A percentile compares a stretch with the other conserved stretches of the same genome.
Conservation (phyloP, 441 rosid species). For the Populus hybrid region DNA sequence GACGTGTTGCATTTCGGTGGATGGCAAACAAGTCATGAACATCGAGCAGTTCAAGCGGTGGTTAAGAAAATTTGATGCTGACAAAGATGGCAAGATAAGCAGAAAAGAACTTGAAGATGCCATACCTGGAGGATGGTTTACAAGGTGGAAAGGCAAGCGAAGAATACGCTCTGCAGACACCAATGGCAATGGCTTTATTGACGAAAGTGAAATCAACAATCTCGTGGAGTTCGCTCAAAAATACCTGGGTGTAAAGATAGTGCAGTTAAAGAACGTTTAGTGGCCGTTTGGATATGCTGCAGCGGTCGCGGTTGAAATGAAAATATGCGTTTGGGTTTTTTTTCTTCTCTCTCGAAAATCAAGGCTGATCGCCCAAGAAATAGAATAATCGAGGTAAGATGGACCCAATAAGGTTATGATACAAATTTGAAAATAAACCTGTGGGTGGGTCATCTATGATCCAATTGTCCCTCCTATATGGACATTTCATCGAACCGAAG, state of each 20-base stretch:
- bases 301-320: too few relatives aligned
- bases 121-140: constrained; percentile 26
- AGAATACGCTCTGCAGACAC: constrained; percentile 20
- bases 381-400: too few relatives aligned
- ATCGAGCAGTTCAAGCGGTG: constrained; percentile 27
- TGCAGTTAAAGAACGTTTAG: background rate
- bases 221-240: constrained; percentile 27
- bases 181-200: constrained; percentile 25
- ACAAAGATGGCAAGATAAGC: constrained; percentile 26
- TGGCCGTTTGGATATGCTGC: too few relatives aligned
- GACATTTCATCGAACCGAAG: too few relatives aligned
- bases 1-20: background rate
- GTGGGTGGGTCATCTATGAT: too few relatives aligned
- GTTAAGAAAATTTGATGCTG: constrained; percentile 17
- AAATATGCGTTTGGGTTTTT: too few relatives aligned
- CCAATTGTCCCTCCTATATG: too few relatives aligned
- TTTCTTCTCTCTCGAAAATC: too few relatives aligned
- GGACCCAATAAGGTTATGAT: too few relatives aligned
- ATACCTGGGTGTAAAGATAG: constrained; percentile 7
- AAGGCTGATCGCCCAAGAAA: too few relatives aligned
- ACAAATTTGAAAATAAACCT: too few relatives aligned
- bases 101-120: constrained; percentile 24
- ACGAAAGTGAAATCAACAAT: constrained; percentile 24
- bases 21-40: constrained; percentile 20
- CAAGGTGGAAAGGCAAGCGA: constrained; percentile 17